These are phyloP conservation scores for Brassica hybrid DNA, from an alignment of 441 rosid genomes.

Conservation along the genomic window DNA sequence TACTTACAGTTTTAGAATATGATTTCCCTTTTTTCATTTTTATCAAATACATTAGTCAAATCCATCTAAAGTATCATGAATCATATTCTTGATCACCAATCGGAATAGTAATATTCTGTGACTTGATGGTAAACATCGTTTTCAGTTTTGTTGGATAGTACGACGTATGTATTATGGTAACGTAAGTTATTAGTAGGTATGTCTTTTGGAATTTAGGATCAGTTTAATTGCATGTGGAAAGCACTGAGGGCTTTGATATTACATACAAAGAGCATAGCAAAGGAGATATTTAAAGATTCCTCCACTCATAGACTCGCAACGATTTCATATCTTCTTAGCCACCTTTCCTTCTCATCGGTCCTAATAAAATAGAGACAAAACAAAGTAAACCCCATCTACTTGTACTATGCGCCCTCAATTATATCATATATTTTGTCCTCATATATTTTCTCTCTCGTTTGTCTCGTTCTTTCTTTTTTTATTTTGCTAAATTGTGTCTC, in stretches of 20 bases:
- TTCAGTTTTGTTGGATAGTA: background rate
- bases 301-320: background rate
- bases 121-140: background rate
- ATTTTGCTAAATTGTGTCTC: background rate
- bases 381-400: background rate
- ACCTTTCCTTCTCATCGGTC: conserved; percentile 14
- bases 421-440: conserved; percentile 17
- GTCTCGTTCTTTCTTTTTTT: background rate
- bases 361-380: conserved; percentile 7
- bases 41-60: background rate
- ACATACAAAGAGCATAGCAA: background rate
- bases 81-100: background rate
- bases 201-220: background rate
- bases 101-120: background rate
- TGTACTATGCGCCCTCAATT: conserved; percentile 11
- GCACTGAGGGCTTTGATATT: background rate
- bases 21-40: background rate
- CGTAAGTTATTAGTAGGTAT: background rate
- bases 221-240: background rate
- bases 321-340: conserved; percentile 11
- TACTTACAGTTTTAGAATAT: background rate
- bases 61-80: background rate
- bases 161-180: background rate
- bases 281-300: conserved; percentile 11
- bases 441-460: background rate